Base-by-base conservation (phyloP, 176 grass and related monocot species). In the Musa beccarii region DNA sequence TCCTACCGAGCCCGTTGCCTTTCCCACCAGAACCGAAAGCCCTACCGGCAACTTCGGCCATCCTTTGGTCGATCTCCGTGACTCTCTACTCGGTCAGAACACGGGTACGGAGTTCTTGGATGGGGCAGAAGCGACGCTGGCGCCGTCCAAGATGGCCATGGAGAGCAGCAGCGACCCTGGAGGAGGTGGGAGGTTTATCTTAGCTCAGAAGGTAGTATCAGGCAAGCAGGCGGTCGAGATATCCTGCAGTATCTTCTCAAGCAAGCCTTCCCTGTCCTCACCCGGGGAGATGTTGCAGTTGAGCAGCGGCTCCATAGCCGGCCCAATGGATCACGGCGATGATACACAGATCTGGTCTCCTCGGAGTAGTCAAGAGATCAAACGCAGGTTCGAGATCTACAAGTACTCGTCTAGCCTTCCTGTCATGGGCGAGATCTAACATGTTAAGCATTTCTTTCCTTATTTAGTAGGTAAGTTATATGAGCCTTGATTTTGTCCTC, bases 301-400 rank as follows among this genome's bases (percentile, higher is more conserved):
- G 51, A 64, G 72, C 66, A 8, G 81, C 4, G 12, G 80, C 34
- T 43, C 52, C 76, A 66, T 69, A 17, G 28, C 81, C 43, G 79
- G 82, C 74, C 15, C 72, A 21, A 83, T 83, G 19, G 87, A 87
- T 62, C 75, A 59, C 52, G 29, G 70, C 19, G 69, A 49, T 6
- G 83, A 83, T 68, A 63, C 79, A 71, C 89, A 88, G 76, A 90
- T 96, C 87, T 76, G 81, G 10, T 83, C 87, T 3, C 81, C 85
- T 51, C 81, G 70, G 25, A 43, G 34, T 43, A 53, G 53, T 34
- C 63, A 73, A 11, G 89, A 89, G 59, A 85, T 92, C 85, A 96
- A 92, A 75, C 81, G 93, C 83, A 96, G 93, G 93, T 96, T 79
- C 11, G 87, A 50, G 61, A 82, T 87, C 76, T 21, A 53, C 65